Evolutionary conservation across 805 yeast genomes (phyloP).

Genomic region (Candida ulmi): DNA sequence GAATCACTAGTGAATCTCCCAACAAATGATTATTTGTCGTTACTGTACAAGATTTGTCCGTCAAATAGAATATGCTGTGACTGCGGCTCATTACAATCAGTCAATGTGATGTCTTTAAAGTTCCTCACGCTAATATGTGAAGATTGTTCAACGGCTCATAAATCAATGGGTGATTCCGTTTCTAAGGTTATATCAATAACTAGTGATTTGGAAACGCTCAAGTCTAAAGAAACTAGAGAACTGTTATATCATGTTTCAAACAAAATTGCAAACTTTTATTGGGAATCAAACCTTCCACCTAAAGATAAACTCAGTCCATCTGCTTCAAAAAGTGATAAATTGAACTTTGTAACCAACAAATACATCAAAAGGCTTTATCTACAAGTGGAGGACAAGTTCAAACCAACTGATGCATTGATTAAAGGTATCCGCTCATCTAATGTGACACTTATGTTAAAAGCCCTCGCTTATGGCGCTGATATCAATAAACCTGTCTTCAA

Average conservation of each 20-base stretch:
- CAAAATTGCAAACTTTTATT: slow-evolving; percentile 46
- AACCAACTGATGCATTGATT: slow-evolving; percentile 35
- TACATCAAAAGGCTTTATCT: slow-evolving; percentile 51
- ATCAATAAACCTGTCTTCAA: slow-evolving; percentile 34
- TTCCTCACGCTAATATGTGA: slow-evolving; percentile 70
- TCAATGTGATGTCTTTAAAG: slow-evolving; percentile 86
- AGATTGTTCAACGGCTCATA: slow-evolving; percentile 83
- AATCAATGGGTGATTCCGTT: slow-evolving; percentile 78
- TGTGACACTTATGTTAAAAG: slow-evolving; percentile 35
- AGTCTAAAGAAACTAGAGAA: slow-evolving; percentile 52
- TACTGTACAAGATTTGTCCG: slow-evolving; percentile 32
- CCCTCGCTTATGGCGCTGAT: slow-evolving; percentile 45
- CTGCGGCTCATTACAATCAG: slow-evolving; percentile 58
- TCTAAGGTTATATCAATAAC: slow-evolving; percentile 74
- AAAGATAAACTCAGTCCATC: slow-evolving; percentile 26
- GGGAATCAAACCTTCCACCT: slow-evolving; percentile 40
- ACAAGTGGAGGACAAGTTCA: slow-evolving; percentile 5
- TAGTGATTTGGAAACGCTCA: slow-evolving; percentile 53
- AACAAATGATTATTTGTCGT: slow-evolving; percentile 5
- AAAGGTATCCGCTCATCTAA: slow-evolving; percentile 48
- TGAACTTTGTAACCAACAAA: slow-evolving; percentile 58
- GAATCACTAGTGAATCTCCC: background rate
- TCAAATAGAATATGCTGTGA: slow-evolving; percentile 72
- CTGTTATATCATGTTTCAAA: slow-evolving; percentile 57
- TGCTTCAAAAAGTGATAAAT: slow-evolving; percentile 41